phyloP scores from a whole-genome alignment of 768 basidiomycete species.

The Rhizopogon sp. region DNA sequence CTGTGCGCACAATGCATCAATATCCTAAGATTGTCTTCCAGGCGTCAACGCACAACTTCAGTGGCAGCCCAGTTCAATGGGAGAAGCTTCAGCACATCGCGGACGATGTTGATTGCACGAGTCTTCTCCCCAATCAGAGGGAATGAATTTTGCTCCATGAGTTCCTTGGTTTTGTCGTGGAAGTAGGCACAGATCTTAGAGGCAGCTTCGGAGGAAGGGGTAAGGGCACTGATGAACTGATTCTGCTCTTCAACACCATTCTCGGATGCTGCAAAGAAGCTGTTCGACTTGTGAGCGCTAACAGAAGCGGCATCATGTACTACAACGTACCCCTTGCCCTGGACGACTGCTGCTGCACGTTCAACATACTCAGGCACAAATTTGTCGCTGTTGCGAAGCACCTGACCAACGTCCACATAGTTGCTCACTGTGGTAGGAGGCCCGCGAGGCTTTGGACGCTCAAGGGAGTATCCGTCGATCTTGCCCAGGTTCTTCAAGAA shows the following conservation, averaged over 20 bases:
- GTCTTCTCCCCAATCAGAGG: slow-evolving; percentile 50
- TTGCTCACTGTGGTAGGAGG: slow-evolving; percentile 31
- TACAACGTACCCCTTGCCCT: slow-evolving; percentile 50
- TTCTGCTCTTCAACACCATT: slow-evolving; percentile 34
- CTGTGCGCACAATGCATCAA: slow-evolving; percentile 28
- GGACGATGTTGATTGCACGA: slow-evolving; percentile 58
- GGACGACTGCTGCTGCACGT: slow-evolving; percentile 48
- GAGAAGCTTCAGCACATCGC: slow-evolving; percentile 58
- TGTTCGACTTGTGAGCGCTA: slow-evolving; percentile 20
- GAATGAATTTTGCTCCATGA: slow-evolving; percentile 52
- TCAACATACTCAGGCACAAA: slow-evolving; percentile 48
- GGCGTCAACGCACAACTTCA: slow-evolving; percentile 50
- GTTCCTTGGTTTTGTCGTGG: slow-evolving; percentile 55
- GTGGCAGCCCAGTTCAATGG: slow-evolving; percentile 67
- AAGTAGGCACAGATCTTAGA: slow-evolving; percentile 57
- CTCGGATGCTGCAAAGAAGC: slow-evolving; percentile 62
- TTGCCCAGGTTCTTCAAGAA: slow-evolving; percentile 53
- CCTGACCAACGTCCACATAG: slow-evolving; percentile 47
- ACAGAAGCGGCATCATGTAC: not conserved
- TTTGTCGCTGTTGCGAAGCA: slow-evolving; percentile 39
- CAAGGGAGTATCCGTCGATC: slow-evolving; percentile 48
- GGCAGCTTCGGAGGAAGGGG: slow-evolving; percentile 41
- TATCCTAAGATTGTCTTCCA: not conserved
- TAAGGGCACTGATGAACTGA: slow-evolving; percentile 48
- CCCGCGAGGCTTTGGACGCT: slow-evolving; percentile 37